Percentiles rank a stretch among this genome's conserved stretches.
These are phyloP conservation scores for Pichia membranifaciens DNA, from an alignment of 805 yeast genomes.

Conservation along the genomic window DNA sequence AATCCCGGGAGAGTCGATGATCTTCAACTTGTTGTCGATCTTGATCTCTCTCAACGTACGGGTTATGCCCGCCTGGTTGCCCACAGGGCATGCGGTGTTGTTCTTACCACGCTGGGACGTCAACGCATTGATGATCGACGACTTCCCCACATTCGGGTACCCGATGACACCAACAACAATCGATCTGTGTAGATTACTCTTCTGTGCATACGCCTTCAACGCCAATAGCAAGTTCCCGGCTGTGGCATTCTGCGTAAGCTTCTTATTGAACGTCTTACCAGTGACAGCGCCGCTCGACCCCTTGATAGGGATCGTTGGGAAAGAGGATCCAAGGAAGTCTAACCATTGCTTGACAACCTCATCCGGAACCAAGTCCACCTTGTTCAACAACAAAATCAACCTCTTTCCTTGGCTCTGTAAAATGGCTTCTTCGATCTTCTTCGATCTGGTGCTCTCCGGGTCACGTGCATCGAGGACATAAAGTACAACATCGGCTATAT, in stretches of 20 bases:
- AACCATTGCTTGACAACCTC: slow-evolving; percentile 81
- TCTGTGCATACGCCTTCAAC: slow-evolving; percentile 77
- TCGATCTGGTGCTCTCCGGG: slow-evolving; percentile 91
- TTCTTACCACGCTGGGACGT: slow-evolving; percentile 64
- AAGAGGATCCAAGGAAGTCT: slow-evolving; percentile 65
- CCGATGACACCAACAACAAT: slow-evolving; percentile 94
- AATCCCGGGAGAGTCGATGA: slow-evolving; percentile 95
- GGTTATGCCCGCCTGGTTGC: slow-evolving; percentile 97
- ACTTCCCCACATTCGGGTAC: slow-evolving; percentile 95
- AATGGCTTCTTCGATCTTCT: slow-evolving; percentile 85
- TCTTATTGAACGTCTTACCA: slow-evolving; percentile 63
- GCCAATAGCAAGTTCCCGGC: slow-evolving; percentile 71
- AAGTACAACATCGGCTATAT: slow-evolving; percentile 81
- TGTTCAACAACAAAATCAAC: slow-evolving; percentile 79
- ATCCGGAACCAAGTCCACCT: slow-evolving; percentile 89
- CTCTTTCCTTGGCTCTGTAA: slow-evolving; percentile 76
- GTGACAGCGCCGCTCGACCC: slow-evolving; percentile 73
- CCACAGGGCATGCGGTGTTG: slow-evolving; percentile 85
- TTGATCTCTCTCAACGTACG: slow-evolving; percentile 88
- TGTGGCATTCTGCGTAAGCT: slow-evolving; percentile 63
- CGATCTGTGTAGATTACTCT: slow-evolving; percentile 80
- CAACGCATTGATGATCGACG: slow-evolving; percentile 87
- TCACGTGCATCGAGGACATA: slow-evolving; percentile 97
- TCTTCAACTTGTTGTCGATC: slow-evolving; percentile 80
- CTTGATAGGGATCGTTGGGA: slow-evolving; percentile 88